Conservation (phyloP, 768 basidiomycete genomes). For the Vararia minispora region DNA sequence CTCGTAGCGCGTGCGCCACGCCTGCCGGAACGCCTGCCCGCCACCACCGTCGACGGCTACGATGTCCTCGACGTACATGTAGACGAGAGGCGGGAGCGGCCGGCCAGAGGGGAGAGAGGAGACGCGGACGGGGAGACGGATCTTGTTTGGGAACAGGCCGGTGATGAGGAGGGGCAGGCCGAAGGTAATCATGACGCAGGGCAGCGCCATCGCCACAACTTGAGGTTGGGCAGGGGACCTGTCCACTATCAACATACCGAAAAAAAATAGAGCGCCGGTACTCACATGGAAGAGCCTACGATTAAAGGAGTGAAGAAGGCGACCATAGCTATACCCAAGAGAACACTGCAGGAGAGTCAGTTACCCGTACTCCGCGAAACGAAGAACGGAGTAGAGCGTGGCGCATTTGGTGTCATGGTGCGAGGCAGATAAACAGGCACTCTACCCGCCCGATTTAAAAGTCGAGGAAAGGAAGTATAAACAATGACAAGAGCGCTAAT, state of each 20-base stretch:
- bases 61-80: slow-evolving; percentile 22
- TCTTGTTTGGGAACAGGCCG: slow-evolving; percentile 16
- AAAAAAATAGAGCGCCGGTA: background rate
- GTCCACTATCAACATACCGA: too few relatives aligned
- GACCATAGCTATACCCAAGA: slow-evolving; percentile 16
- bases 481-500: too few relatives aligned
- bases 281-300: slow-evolving; percentile 21
- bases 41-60: slow-evolving; percentile 23
- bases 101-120: slow-evolving; percentile 19
- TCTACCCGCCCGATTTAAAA: background rate
- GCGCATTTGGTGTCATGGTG: background rate
- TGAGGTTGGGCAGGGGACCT: slow-evolving; percentile 17
- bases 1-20: slow-evolving; percentile 22
- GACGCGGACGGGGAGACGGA: slow-evolving; percentile 20
- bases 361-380: too few relatives aligned
- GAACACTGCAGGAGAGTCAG: slow-evolving; percentile 2
- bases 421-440: background rate
- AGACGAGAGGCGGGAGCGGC: slow-evolving; percentile 19
- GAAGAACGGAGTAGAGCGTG: too few relatives aligned
- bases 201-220: slow-evolving; percentile 20
- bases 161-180: slow-evolving; percentile 20
- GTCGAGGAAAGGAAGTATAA: too few relatives aligned
- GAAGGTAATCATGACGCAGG: slow-evolving; percentile 19
- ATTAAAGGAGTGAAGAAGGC: slow-evolving; percentile 20
- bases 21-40: slow-evolving; percentile 21